phyloP scores from a whole-genome alignment of 305 asterid genomes.

The Ilex paraguariensis region DNA sequence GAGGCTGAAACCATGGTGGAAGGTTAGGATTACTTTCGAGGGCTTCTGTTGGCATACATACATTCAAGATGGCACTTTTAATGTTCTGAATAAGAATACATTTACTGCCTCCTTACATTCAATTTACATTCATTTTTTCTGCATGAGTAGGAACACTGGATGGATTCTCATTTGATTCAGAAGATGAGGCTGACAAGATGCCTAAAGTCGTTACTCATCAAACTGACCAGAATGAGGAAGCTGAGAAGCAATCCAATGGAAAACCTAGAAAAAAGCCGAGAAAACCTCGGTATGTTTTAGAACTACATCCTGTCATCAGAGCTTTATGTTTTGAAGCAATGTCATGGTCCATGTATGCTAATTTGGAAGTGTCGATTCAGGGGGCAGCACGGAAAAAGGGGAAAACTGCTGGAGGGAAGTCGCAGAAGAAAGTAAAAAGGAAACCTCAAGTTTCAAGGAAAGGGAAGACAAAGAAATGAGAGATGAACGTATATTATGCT shows the following conservation, averaged over 20 bases:
- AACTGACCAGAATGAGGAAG: constrained; percentile 50
- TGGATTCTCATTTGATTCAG: constrained; percentile 83
- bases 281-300: constrained; percentile 47
- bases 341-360: constrained; percentile 11
- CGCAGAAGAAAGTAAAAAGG: constrained; percentile 61
- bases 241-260: constrained; percentile 49
- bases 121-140: neutral
- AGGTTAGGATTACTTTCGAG: constrained; percentile 36
- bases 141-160: constrained; percentile 69
- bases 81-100: too few relatives aligned
- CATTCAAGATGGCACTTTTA: too few relatives aligned
- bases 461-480: constrained; percentile 67
- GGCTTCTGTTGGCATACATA: too few relatives aligned
- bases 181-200: constrained; percentile 66
- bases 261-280: constrained; percentile 50
- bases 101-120: neutral
- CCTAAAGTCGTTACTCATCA: constrained; percentile 36
- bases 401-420: constrained; percentile 58
- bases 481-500: neutral
- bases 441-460: constrained; percentile 68
- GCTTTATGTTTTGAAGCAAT: constrained; percentile 4
- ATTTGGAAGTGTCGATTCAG: constrained; percentile 31
- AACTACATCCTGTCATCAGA: neutral
- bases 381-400: constrained; percentile 50
- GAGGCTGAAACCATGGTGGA: constrained; percentile 89